Evolutionary conservation across 768 basidiomycete genomes (phyloP), one percentile per base, ranked within the genome.

Genomic region (Phaeotremella fagi): DNA sequence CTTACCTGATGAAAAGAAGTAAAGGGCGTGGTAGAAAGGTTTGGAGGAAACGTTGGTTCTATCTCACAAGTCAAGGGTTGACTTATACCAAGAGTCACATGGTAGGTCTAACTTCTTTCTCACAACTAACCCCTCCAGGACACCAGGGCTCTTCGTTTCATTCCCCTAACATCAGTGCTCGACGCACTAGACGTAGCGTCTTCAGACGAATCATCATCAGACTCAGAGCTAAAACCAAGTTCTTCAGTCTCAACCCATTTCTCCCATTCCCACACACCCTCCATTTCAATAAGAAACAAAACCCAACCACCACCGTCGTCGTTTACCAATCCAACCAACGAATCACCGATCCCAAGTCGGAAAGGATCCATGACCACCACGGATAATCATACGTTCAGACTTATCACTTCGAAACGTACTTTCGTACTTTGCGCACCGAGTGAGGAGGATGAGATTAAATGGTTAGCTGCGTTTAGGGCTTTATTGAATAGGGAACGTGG

Each of bases 1-100:
- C 91, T 1, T 99, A 98, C 74, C 78, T 99, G 57, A 90, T 92
- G 87, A 98, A 98, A 70, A 48, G 66, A 33, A 60, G 59, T 33
- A 91, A 90, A 73, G 91, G 90, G 24, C 85, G 85, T 38, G 90
- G 92, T 62, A 82, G 94, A 68, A 85, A 87, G 64, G 88, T 83
- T 61, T 99, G 95, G 95, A 81, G 90, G 52, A 98, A 99, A 75
- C 78, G 95, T 25, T 98, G 92, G 94, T 98, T 99, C 66, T 84
- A 88, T 31, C 78, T 99, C n/a, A 90, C 85, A 33, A 84, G 84
- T 33, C 88, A 90, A 65, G 87, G 84, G 68, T 76, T 99, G 48
- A 77, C 89, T 29, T 99, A 99, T 77, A 85, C 84, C 9, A 83
- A 84, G 45, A 91, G 86, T 71, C 95, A 99, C 77, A 98, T 98